Evolutionary conservation across 192 early-diverging fungal species (phyloP).

Genomic region (Backusella tarrabulga): DNA sequence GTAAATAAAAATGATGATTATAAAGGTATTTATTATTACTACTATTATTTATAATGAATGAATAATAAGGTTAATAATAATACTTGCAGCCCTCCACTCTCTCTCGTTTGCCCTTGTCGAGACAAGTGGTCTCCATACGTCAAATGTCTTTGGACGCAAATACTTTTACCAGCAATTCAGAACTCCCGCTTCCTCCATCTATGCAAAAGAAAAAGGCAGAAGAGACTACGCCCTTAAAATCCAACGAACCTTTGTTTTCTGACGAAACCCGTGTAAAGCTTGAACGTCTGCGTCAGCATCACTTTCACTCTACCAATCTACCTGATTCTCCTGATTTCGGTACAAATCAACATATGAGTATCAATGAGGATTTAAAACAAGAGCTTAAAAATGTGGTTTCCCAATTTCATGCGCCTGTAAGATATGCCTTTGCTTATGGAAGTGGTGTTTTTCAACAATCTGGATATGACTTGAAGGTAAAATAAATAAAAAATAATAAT

Average conservation of each 20-base stretch:
- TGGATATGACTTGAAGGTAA: slow-evolving; percentile 69
- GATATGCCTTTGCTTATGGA: slow-evolving; percentile 94
- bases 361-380: slow-evolving; percentile 51
- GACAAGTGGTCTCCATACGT: background rate
- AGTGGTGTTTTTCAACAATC: slow-evolving; percentile 90
- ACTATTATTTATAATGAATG: background rate
- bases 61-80: background rate
- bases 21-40: slow-evolving; percentile 1
- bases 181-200: slow-evolving; percentile 11
- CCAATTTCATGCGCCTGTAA: slow-evolving; percentile 54
- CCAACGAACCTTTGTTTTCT: slow-evolving; percentile 1
- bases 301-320: slow-evolving; percentile 37
- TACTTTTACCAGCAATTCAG: background rate
- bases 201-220: slow-evolving; percentile 5
- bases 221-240: background rate
- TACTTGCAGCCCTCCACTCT: background rate
- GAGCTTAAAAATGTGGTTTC: slow-evolving; percentile 47
- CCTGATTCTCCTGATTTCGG: slow-evolving; percentile 53
- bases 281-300: slow-evolving; percentile 23
- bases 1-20: slow-evolving; percentile 3
- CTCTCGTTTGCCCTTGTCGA: background rate
- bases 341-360: slow-evolving; percentile 57
- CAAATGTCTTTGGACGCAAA: slow-evolving; percentile 12
- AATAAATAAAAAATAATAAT: background rate
- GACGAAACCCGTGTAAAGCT: slow-evolving; percentile 22